Percentiles rank a stretch among this genome's conserved stretches.
These are phyloP conservation scores for Beauveria scarabaeidicola DNA, from an alignment of 2,329 filamentous ascomycete species.

Conservation along the genomic window DNA sequence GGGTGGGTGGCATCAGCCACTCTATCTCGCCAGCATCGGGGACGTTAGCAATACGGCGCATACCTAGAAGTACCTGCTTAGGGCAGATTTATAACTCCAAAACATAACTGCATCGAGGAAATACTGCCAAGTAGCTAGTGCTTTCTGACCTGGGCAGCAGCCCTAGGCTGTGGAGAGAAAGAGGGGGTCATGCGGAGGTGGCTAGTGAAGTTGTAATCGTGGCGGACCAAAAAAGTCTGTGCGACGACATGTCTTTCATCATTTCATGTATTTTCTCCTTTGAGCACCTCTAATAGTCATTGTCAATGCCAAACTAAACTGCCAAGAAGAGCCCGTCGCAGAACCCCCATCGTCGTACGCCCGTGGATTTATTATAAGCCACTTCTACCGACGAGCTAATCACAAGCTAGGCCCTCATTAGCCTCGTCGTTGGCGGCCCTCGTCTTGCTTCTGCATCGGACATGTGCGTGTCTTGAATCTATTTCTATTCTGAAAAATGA, in stretches of 20 bases:
- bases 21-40: too few species aligned
- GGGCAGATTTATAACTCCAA: too few species aligned
- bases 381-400: too few species aligned
- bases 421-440: not conserved
- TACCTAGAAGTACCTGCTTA: too few species aligned
- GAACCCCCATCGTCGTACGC: too few species aligned
- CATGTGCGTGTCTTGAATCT: not conserved
- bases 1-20: not conserved
- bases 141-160: not conserved
- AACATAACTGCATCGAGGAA: too few species aligned
- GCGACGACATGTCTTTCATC: not conserved
- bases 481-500: not conserved
- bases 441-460: not conserved
- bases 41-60: too few species aligned
- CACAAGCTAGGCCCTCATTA: not conserved
- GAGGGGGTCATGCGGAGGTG: conserved; percentile 1
- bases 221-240: not conserved
- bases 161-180: not conserved
- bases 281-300: too few species aligned
- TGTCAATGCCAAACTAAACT: too few species aligned
- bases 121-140: not conserved
- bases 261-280: too few species aligned
- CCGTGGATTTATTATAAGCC: too few species aligned
- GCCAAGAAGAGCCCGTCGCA: too few species aligned
- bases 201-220: not conserved